Percentiles rank a stretch among this genome's conserved stretches.
These are phyloP conservation scores for Raddia guianensis DNA, from an alignment of 176 grass and related monocot species.

Conservation along the genomic window DNA sequence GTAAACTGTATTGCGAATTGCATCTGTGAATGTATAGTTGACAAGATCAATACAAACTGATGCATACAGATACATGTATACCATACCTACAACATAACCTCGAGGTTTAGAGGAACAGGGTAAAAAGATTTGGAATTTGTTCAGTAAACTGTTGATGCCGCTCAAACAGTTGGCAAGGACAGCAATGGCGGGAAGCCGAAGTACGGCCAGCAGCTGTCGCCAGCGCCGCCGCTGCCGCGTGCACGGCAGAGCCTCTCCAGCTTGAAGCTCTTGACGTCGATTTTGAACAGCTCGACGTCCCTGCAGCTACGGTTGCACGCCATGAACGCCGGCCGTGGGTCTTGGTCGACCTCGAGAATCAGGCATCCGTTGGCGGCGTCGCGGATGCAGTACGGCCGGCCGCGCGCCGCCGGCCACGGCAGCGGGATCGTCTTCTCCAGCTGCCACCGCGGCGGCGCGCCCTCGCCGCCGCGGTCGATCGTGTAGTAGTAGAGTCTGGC, in stretches of 20 bases:
- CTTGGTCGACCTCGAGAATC: constrained; percentile 37
- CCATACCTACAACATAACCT: background rate
- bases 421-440: constrained; percentile 39
- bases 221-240: background rate
- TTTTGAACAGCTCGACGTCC: constrained; percentile 47
- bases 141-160: background rate
- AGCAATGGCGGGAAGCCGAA: constrained; percentile 47
- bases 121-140: background rate
- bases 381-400: constrained; percentile 26
- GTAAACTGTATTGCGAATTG: constrained; percentile 16
- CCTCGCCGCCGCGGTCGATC: background rate
- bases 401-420: constrained; percentile 20
- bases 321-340: constrained; percentile 14
- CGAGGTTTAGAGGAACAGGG: background rate
- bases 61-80: background rate
- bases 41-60: background rate
- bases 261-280: constrained; percentile 39
- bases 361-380: constrained; percentile 40
- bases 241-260: constrained; percentile 41
- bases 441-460: constrained; percentile 5
- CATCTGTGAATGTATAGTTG: background rate
- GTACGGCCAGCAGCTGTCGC: constrained; percentile 44
- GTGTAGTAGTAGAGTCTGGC: constrained; percentile 49
- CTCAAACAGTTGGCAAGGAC: constrained; percentile 47
- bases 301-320: background rate